Percentiles rank a stretch among this genome's conserved stretches.
phyloP scores from a whole-genome alignment of 306 rosid genomes.

The Echinosophora koreensis region DNA sequence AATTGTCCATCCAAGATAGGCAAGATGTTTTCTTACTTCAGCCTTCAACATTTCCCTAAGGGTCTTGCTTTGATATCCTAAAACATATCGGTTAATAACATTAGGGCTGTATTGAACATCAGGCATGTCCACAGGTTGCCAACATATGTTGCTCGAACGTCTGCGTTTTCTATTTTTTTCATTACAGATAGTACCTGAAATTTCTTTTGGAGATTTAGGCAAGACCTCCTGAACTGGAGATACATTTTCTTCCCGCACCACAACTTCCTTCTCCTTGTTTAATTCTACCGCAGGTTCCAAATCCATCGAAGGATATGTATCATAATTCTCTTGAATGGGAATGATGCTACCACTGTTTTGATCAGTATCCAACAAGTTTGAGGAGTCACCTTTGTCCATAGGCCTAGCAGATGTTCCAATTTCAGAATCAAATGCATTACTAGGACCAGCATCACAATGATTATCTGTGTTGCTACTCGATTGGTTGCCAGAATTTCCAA shows the following conservation, averaged over 20 bases:
- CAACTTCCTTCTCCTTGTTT: slow-evolving; percentile 30
- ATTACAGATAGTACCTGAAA: neutral
- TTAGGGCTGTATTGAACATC: slow-evolving; percentile 57
- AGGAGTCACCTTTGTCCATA: neutral
- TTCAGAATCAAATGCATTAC: slow-evolving; percentile 15
- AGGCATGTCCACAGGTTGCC: slow-evolving; percentile 52
- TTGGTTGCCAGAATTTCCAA: slow-evolving; percentile 13
- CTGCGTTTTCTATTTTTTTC: slow-evolving; percentile 19
- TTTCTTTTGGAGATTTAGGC: slow-evolving; percentile 41
- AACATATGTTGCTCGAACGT: slow-evolving; percentile 12
- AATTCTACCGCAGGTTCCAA: slow-evolving; percentile 13
- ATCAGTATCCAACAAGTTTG: slow-evolving; percentile 17
- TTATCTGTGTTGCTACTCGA: slow-evolving; percentile 20
- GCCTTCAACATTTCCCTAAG: slow-evolving; percentile 36
- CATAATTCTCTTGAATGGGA: slow-evolving; percentile 39
- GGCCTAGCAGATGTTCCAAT: neutral
- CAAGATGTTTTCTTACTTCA: slow-evolving; percentile 62
- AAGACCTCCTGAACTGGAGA: slow-evolving; percentile 30
- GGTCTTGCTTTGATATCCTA: slow-evolving; percentile 41
- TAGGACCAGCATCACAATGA: slow-evolving; percentile 20
- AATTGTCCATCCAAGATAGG: slow-evolving; percentile 72
- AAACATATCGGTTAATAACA: slow-evolving; percentile 52
- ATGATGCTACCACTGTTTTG: neutral
- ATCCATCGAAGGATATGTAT: slow-evolving; percentile 1
- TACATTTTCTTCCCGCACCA: slow-evolving; percentile 35